These are phyloP conservation scores for Triadica sebifera DNA, from an alignment of 345 rosid genomes.

Conservation along the genomic window DNA sequence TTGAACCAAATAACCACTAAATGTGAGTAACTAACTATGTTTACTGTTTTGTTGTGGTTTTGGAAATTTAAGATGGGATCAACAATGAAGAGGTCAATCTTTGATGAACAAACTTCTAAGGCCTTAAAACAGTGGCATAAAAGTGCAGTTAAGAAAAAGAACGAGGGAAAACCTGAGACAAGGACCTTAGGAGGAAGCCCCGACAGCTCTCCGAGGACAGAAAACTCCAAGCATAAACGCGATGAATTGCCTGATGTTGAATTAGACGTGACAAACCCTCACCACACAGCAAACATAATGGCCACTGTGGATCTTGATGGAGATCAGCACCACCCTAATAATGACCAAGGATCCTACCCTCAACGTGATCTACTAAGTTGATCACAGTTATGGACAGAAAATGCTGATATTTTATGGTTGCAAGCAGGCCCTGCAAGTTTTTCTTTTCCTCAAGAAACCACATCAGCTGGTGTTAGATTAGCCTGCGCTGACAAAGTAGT, in stretches of 20 bases:
- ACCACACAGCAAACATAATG: slow-evolving; percentile 43
- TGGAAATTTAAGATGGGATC: slow-evolving; percentile 79
- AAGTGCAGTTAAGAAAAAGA: slow-evolving; percentile 54
- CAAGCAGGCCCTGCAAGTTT: no score
- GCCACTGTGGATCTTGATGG: slow-evolving; percentile 48
- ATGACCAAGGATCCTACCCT: neutral
- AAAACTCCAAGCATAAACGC: neutral
- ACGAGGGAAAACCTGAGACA: slow-evolving; percentile 34
- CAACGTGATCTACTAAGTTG: neutral
- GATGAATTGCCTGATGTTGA: slow-evolving; percentile 19
- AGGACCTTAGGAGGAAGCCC: slow-evolving; percentile 35
- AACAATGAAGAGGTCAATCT: slow-evolving; percentile 87
- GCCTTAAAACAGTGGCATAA: slow-evolving; percentile 83
- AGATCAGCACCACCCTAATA: slow-evolving; percentile 6
- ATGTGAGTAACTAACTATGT: neutral
- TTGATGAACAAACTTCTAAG: slow-evolving; percentile 84
- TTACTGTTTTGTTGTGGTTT: neutral
- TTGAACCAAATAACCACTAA: no score
- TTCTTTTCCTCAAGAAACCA: no score
- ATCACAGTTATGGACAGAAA: no score
- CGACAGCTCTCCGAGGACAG: slow-evolving; percentile 13
- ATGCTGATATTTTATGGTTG: no score
- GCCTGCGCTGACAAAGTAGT: no score
- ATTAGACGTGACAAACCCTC: slow-evolving; percentile 5
- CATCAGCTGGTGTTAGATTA: no score